Evolutionary conservation across 768 basidiomycete species (phyloP), one percentile per base, ranked within the genome.

Genomic region (Hypsizygus marmoreus): DNA sequence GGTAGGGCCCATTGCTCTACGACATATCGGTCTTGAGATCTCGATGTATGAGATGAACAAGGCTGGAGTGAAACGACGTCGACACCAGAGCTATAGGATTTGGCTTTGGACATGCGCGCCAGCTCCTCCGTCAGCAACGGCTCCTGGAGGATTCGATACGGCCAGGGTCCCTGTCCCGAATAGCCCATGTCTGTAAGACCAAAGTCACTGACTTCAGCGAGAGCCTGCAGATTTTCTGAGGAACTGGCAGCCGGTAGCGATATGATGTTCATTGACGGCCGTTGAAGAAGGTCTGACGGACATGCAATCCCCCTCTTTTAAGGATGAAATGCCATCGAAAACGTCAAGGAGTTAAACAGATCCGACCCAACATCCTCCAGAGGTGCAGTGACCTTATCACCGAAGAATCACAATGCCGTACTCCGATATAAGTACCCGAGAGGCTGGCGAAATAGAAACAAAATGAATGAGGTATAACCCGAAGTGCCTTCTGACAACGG

Each of bases 151-250:
- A 72, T 56, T 13, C 72, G 75, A 57, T 80, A 82, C 3, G 78
- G 74, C 80, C 80, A 82, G 26, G 72, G 71, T 25, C 73, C 72
- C 41, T 63, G 67, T 24, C 77, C 79, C 6, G 75, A 69, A 34
- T 70, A 71, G 51, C 79, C 79, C 56, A 81, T 73, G 59, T 81
- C 77, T 5, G 80, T 81, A 14, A 63, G 66, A 12, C 64, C 67
- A 53, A 80, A 80, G 54, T 79, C 61, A 52, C 71, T 75, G 40
- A 80, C 80, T 55, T 81, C 79, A 29, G 75, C 68, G 45, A 81
- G 61, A 6, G 79, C 77, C 32, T 69, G 71, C 23, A 73, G 68
- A 48, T 76, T 67, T 41, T 81, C 79, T 4, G 68, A 60, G 34
- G 74, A 69, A 13, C 67, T 73, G 12, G 78, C 76, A 7, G 71